These are phyloP conservation scores for Spergularia azorica DNA, from an alignment of 179 eudicot species.

Conservation along the genomic window DNA sequence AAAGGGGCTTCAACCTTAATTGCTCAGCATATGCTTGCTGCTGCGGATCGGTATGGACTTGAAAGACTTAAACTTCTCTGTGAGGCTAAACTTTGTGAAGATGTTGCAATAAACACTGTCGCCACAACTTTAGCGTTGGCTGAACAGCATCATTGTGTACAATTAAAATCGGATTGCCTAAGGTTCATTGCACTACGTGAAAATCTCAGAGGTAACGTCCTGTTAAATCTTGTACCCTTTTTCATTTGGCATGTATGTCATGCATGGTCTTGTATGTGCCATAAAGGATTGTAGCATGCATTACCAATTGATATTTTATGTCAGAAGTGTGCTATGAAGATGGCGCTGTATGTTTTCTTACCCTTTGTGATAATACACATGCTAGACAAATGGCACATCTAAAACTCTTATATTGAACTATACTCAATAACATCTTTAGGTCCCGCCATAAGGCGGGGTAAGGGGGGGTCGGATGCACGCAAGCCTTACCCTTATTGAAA, in stretches of 20 bases:
- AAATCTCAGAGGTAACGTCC: slow-evolving; percentile 63
- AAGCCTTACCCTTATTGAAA: too few relatives aligned
- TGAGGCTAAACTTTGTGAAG: slow-evolving; percentile 76
- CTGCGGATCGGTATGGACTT: slow-evolving; percentile 83
- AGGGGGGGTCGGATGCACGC: too few relatives aligned
- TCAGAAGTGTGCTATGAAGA: too few relatives aligned
- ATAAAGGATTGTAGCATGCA: background rate
- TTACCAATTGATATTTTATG: background rate
- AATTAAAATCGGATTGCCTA: slow-evolving; percentile 68
- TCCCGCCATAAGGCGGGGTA: too few relatives aligned
- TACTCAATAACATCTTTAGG: too few relatives aligned
- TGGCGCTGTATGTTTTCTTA: too few relatives aligned
- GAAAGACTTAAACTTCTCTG: slow-evolving; percentile 76
- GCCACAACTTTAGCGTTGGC: slow-evolving; percentile 92
- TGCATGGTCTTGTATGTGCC: background rate
- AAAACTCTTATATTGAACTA: too few relatives aligned
- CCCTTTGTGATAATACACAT: background rate
- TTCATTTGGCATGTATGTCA: background rate
- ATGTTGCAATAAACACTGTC: slow-evolving; percentile 77
- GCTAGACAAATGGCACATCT: too few relatives aligned
- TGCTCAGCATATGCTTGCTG: slow-evolving; percentile 90
- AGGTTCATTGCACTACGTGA: slow-evolving; percentile 71
- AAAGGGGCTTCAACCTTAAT: slow-evolving; percentile 73
- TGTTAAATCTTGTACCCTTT: background rate
- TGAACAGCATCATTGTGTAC: slow-evolving; percentile 90